Conservation (phyloP, 2,329 filamentous ascomycete species). For the Penicillium sp. region DNA sequence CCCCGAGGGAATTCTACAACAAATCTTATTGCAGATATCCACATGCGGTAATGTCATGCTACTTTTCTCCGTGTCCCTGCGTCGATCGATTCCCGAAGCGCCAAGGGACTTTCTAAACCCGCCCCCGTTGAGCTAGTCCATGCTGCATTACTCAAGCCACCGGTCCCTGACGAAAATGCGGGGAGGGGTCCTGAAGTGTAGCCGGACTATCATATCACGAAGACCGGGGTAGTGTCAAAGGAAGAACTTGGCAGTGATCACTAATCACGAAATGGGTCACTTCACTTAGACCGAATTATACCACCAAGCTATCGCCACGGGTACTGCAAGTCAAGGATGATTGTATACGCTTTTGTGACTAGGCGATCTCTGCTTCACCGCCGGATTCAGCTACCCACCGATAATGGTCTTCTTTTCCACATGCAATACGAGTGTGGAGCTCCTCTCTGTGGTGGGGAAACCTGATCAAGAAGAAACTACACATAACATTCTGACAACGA, state of each 20-base stretch:
- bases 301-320: neutral
- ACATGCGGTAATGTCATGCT: neutral
- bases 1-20: too few species aligned
- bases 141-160: constrained; percentile 7
- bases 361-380: constrained; percentile 10
- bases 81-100: constrained; percentile 21
- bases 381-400: constrained; percentile 8
- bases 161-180: constrained; percentile 9
- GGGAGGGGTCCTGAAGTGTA: neutral
- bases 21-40: neutral
- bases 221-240: too few species aligned
- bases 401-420: neutral
- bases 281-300: neutral
- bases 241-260: too few species aligned
- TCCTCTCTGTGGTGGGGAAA: neutral
- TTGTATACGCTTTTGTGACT: neutral
- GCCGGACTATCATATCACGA: neutral
- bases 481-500: neutral
- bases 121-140: neutral
- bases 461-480: neutral
- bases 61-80: neutral
- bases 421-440: neutral
- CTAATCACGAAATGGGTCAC: neutral
- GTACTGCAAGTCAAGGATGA: too few species aligned
- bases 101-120: constrained; percentile 11